A percentile compares a stretch with the other conserved stretches of the same genome.
Evolutionary conservation across 139 green algal genomes (phyloP).

Genomic region (Desmodesmus armatus): DNA sequence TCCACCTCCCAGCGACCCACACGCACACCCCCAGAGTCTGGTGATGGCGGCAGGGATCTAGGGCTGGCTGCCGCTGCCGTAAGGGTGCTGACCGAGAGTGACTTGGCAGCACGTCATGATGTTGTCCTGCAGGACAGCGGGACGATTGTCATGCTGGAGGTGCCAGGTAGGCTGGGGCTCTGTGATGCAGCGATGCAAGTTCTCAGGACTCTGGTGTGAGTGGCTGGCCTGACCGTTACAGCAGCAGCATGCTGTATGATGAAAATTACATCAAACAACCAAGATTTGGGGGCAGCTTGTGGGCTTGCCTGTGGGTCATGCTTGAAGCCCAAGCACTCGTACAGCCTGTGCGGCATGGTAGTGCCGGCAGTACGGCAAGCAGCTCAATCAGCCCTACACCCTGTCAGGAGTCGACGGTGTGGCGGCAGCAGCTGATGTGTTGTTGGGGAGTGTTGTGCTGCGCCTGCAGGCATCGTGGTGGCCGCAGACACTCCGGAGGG

Average conservation of each 20-base stretch:
- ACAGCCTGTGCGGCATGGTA: too few relatives aligned
- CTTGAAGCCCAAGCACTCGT: too few relatives aligned
- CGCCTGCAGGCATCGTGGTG: constrained; percentile 61
- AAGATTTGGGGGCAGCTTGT: too few relatives aligned
- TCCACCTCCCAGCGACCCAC: constrained; percentile 9
- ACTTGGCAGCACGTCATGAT: background rate
- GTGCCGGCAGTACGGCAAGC: too few relatives aligned
- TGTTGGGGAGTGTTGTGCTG: background rate
- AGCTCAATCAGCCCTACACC: too few relatives aligned
- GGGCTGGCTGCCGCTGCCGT: background rate
- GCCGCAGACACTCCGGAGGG: constrained; percentile 64
- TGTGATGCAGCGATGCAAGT: too few relatives aligned
- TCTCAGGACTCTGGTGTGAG: too few relatives aligned
- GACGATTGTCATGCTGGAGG: constrained; percentile 62
- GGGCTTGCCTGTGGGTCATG: too few relatives aligned
- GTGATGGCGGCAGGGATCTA: too few relatives aligned
- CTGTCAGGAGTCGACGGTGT: too few relatives aligned
- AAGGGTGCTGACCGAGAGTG: background rate
- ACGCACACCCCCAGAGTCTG: background rate
- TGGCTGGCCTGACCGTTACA: background rate
- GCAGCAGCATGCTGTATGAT: background rate
- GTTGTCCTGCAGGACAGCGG: constrained; percentile 65
- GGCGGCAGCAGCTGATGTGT: too few relatives aligned
- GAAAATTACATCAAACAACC: too few relatives aligned
- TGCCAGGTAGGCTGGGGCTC: constrained; percentile 54